Conservation (phyloP, 148 eudicot species). For the Amaranthus cruentus region DNA sequence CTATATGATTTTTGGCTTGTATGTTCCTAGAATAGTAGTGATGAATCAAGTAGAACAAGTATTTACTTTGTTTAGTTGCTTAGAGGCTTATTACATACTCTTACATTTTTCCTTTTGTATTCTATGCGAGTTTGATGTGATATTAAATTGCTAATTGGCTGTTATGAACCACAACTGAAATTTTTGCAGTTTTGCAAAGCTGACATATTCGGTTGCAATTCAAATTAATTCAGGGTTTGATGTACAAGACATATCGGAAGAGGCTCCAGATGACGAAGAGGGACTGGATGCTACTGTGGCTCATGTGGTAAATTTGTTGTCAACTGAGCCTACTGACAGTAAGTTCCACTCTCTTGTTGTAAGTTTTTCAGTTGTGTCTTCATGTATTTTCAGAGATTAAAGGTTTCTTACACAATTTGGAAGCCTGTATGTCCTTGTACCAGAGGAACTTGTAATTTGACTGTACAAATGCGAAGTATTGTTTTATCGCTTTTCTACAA, state of each 20-base stretch:
- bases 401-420: not conserved
- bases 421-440: not conserved
- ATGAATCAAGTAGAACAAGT: not conserved
- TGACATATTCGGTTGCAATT: slow-evolving; percentile 8
- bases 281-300: slow-evolving; percentile 90
- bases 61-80: slow-evolving; percentile 1
- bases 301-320: slow-evolving; percentile 86
- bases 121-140: not conserved
- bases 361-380: not conserved
- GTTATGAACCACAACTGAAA: not conserved
- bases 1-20: not conserved
- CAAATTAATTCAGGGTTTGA: slow-evolving; percentile 69
- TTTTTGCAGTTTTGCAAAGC: slow-evolving; percentile 18
- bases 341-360: slow-evolving; percentile 33
- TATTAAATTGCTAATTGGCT: not conserved
- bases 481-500: not conserved
- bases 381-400: not conserved
- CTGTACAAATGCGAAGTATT: not conserved
- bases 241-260: slow-evolving; percentile 76
- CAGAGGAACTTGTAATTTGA: not conserved
- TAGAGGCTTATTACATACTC: not conserved
- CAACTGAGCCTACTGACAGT: slow-evolving; percentile 92
- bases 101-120: not conserved
- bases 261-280: slow-evolving; percentile 66
- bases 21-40: not conserved